A percentile compares a stretch with the other conserved stretches of the same genome.
phyloP scores from a whole-genome alignment of 306 rosid species.

The Oxytropis ochrocephala region DNA sequence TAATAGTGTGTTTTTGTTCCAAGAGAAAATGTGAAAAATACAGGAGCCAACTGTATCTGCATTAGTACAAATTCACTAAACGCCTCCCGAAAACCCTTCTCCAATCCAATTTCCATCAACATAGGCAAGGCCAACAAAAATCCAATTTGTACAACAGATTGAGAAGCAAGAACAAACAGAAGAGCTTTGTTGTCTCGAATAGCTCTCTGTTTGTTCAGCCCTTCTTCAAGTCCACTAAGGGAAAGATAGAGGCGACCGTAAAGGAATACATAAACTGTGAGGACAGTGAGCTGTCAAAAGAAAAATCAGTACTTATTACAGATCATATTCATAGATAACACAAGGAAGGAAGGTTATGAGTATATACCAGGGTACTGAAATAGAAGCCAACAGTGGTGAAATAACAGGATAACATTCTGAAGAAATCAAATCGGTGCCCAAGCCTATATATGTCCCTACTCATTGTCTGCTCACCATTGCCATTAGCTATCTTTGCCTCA shows the following conservation, averaged over 20 bases:
- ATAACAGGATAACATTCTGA: slow-evolving; percentile 86
- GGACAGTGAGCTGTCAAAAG: slow-evolving; percentile 72
- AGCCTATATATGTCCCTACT: slow-evolving; percentile 94
- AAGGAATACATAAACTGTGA: slow-evolving; percentile 79
- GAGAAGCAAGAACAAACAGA: slow-evolving; percentile 94
- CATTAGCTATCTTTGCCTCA: slow-evolving; percentile 95
- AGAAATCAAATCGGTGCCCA: slow-evolving; percentile 94
- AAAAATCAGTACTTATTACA: slow-evolving; percentile 18
- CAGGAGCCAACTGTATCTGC: slow-evolving; percentile 89
- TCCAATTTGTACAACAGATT: slow-evolving; percentile 92
- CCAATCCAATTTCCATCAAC: slow-evolving; percentile 95
- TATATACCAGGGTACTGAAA: slow-evolving; percentile 82
- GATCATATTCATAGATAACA: slow-evolving; percentile 11
- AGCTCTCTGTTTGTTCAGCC: slow-evolving; percentile 40
- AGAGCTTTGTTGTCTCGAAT: slow-evolving; percentile 74
- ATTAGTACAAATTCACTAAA: slow-evolving; percentile 79
- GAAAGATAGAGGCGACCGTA: slow-evolving; percentile 94
- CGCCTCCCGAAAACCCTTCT: slow-evolving; percentile 82
- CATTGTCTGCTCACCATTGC: slow-evolving; percentile 92
- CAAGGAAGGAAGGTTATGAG: slow-evolving; percentile 10
- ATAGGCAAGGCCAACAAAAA: slow-evolving; percentile 90
- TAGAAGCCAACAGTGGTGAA: slow-evolving; percentile 91
- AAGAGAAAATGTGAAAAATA: slow-evolving; percentile 88
- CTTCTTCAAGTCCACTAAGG: slow-evolving; percentile 81
- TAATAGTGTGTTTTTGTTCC: slow-evolving; percentile 97